Evolutionary conservation across 2,329 filamentous ascomycete genomes (phyloP).

Genomic region (Colletotrichum brevisporum): DNA sequence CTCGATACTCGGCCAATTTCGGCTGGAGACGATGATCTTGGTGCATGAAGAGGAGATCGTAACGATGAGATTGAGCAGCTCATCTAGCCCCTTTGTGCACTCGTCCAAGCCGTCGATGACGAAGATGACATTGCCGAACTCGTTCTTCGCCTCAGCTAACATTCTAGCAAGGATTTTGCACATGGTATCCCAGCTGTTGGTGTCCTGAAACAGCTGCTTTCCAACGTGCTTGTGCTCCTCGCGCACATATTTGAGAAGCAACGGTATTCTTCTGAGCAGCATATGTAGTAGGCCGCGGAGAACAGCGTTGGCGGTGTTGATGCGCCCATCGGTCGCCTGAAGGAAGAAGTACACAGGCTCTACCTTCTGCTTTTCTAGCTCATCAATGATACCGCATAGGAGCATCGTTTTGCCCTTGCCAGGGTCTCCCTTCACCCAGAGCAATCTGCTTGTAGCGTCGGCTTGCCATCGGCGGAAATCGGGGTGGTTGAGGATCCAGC

Average conservation of each 20-base stretch:
- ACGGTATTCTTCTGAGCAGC: conserved; percentile 45
- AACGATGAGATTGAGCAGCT: conserved; percentile 54
- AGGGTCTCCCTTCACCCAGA: conserved; percentile 56
- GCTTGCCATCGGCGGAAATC: conserved; percentile 47
- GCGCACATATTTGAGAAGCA: conserved; percentile 22
- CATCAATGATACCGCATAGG: conserved; percentile 54
- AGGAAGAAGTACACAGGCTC: conserved; percentile 58
- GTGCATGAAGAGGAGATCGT: conserved; percentile 36
- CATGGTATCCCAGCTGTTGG: conserved; percentile 49
- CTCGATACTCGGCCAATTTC: conserved; percentile 56
- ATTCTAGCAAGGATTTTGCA: conserved; percentile 55
- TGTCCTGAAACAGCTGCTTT: conserved; percentile 54
- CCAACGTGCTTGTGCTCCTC: conserved; percentile 44
- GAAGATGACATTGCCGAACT: conserved; percentile 46
- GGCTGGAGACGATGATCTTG: conserved; percentile 62
- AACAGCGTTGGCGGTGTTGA: conserved; percentile 57
- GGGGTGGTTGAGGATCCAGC: conserved; percentile 51
- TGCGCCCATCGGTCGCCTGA: conserved; percentile 52
- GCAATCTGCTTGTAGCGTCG: conserved; percentile 41
- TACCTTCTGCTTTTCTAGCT: conserved; percentile 43
- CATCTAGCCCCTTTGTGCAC: neutral
- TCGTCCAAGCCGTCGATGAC: conserved; percentile 49
- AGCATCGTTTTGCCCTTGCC: conserved; percentile 63
- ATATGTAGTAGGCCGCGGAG: conserved; percentile 59
- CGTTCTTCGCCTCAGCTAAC: conserved; percentile 50